Percentiles rank a stretch among this genome's conserved stretches.
These are phyloP conservation scores for Strobilomyces confusus DNA, from an alignment of 768 basidiomycete species.

Conservation along the genomic window DNA sequence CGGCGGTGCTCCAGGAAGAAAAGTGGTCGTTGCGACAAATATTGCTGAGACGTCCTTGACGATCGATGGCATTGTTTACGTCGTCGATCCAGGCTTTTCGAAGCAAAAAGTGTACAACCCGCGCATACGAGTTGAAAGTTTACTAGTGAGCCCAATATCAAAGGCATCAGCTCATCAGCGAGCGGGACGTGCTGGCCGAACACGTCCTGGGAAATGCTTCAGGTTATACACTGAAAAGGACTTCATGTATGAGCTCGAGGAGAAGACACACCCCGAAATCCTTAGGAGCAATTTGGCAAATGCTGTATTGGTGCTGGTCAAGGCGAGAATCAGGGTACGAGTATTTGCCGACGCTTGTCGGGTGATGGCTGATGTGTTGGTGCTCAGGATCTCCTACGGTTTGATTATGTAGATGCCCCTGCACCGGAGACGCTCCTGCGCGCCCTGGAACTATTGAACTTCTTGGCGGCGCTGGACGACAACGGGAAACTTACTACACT, in stretches of 20 bases:
- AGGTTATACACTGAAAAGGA: slow-evolving; percentile 46
- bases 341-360: not conserved
- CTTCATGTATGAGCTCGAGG: slow-evolving; percentile 92
- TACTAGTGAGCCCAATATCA: slow-evolving; percentile 77
- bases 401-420: slow-evolving; percentile 90
- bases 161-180: slow-evolving; percentile 57
- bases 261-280: slow-evolving; percentile 97
- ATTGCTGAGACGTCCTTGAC: slow-evolving; percentile 35
- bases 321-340: slow-evolving; percentile 81
- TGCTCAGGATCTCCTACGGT: slow-evolving; percentile 67
- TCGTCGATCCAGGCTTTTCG: too few species aligned
- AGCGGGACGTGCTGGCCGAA: slow-evolving; percentile 94
- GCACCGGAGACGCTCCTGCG: slow-evolving; percentile 97
- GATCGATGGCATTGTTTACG: too few species aligned
- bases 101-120: too few species aligned
- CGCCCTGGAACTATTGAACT: slow-evolving; percentile 86
- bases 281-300: slow-evolving; percentile 90
- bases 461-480: too few species aligned
- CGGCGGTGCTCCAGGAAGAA: slow-evolving; percentile 81
- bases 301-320: slow-evolving; percentile 88
- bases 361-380: not conserved
- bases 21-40: slow-evolving; percentile 93
- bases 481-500: too few species aligned
- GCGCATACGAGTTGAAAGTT: slow-evolving; percentile 83
- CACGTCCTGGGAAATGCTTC: slow-evolving; percentile 95